Percentiles rank a stretch among this genome's conserved stretches.
These are phyloP conservation scores for Aspergillus sp. DNA, from an alignment of 2,329 filamentous ascomycete species.

Conservation along the genomic window DNA sequence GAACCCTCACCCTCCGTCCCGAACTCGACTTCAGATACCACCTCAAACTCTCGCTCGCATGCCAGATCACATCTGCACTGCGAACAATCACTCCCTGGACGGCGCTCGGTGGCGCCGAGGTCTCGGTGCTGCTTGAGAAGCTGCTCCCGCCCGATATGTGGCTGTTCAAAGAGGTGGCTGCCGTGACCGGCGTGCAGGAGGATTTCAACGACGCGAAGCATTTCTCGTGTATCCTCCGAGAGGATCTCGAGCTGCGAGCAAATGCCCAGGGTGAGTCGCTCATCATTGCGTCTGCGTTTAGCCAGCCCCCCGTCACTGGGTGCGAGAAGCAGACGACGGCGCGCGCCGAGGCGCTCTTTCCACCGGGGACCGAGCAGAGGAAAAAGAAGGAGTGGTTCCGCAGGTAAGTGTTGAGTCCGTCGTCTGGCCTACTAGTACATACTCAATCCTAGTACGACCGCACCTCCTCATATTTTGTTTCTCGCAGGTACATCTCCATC, in stretches of 20 bases:
- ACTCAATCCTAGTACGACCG: background rate
- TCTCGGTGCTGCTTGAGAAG: conserved; percentile 20
- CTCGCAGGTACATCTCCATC: background rate
- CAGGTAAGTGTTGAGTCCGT: background rate
- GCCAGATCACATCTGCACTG: conserved; percentile 29
- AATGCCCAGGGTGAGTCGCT: conserved; percentile 23
- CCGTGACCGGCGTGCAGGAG: conserved; percentile 24
- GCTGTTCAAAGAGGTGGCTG: conserved; percentile 27
- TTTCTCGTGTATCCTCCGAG: conserved; percentile 29
- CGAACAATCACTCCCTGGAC: conserved; percentile 29
- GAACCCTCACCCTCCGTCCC: conserved; percentile 25
- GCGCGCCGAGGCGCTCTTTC: conserved; percentile 25
- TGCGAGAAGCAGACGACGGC: background rate
- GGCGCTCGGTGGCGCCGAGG: conserved; percentile 18
- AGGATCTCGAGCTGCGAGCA: conserved; percentile 22
- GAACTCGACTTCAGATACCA: conserved; percentile 25
- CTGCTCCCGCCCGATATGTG: conserved; percentile 27
- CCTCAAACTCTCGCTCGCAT: conserved; percentile 29
- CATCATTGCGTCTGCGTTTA: conserved; percentile 23
- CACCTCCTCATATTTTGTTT: too few species aligned
- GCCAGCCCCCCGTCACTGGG: conserved; percentile 13
- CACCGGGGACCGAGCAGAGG: conserved; percentile 15
- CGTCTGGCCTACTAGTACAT: too few species aligned
- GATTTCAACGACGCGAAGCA: conserved; percentile 27
- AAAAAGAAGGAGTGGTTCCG: conserved; percentile 25